Percentiles rank a stretch among this genome's conserved stretches.
These are phyloP conservation scores for Leucocoprinus sp. DNA, from an alignment of 768 basidiomycete species.

Conservation along the genomic window DNA sequence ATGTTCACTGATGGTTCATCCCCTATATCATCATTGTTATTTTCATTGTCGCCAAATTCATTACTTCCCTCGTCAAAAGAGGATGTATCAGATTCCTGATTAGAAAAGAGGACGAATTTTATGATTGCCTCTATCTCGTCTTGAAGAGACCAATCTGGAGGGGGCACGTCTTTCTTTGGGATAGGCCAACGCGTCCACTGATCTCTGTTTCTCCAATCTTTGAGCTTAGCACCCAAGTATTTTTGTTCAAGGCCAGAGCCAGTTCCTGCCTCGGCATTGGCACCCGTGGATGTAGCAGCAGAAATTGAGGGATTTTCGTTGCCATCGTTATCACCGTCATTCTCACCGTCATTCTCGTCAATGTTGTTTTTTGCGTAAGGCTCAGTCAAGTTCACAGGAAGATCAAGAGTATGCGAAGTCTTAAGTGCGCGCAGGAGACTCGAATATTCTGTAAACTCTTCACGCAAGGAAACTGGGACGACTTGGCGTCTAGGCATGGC, in stretches of 20 bases:
- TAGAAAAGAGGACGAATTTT: conserved; percentile 23
- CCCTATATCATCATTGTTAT: neutral
- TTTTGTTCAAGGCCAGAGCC: conserved; percentile 1
- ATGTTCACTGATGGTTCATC: neutral
- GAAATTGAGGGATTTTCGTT: too few species aligned
- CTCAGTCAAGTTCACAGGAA: conserved; percentile 2
- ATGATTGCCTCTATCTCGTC: conserved; percentile 57
- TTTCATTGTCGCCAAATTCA: neutral
- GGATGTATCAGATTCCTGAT: conserved; percentile 13
- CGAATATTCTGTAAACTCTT: conserved; percentile 13
- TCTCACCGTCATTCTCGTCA: neutral
- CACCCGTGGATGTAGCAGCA: neutral
- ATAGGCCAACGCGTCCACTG: conserved; percentile 77
- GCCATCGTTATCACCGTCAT: too few species aligned
- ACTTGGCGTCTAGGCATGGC: conserved; percentile 2
- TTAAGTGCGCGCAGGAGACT: conserved; percentile 13
- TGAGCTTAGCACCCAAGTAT: conserved; percentile 19
- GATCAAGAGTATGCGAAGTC: conserved; percentile 7
- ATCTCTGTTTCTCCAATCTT: conserved; percentile 27
- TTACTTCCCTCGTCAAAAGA: neutral
- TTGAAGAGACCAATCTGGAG: conserved; percentile 63
- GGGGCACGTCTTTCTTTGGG: conserved; percentile 45
- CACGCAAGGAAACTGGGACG: conserved; percentile 6
- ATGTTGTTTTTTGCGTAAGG: neutral
- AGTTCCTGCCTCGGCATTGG: neutral